Conservation (phyloP, 2,329 filamentous ascomycete genomes). For the Colletotrichum trifolii region DNA sequence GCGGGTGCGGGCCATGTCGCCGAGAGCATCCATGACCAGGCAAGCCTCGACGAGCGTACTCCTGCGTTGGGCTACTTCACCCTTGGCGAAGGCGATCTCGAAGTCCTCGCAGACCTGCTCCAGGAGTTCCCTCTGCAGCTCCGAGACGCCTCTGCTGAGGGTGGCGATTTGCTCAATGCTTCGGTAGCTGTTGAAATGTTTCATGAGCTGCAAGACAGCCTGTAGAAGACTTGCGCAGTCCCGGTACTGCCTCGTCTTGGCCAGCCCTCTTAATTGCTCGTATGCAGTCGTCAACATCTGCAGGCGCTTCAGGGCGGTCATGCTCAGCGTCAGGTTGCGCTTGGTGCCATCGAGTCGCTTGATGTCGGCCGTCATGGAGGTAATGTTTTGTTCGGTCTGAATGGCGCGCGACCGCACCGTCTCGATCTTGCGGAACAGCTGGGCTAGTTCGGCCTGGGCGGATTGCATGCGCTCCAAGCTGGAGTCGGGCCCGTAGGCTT, state of each 20-base stretch:
- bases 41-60: constrained; percentile 86
- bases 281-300: constrained; percentile 99
- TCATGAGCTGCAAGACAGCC: constrained; percentile 97
- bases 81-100: constrained; percentile 92
- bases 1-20: constrained; percentile 83
- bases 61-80: constrained; percentile 78
- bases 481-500: constrained; percentile 86
- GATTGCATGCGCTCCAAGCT: constrained; percentile 92
- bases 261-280: constrained; percentile 87
- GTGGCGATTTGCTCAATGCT: constrained; percentile 98
- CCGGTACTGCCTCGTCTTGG: constrained; percentile 88
- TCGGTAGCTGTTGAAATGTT: constrained; percentile 96
- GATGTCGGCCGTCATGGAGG: constrained; percentile 98
- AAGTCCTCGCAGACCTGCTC: constrained; percentile 99
- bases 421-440: constrained; percentile 94
- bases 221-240: constrained; percentile 95
- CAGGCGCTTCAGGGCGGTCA: constrained; percentile 95
- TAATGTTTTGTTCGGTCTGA: constrained; percentile 94
- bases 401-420: constrained; percentile 88
- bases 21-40: constrained; percentile 92
- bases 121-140: constrained; percentile 89
- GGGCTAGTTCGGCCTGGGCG: constrained; percentile 88
- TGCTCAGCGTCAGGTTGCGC: constrained; percentile 93
- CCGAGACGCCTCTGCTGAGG: constrained; percentile 90
- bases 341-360: constrained; percentile 97